These are phyloP conservation scores for Leishmania tropica DNA, from an alignment of 208 protist species.

Conservation along the genomic window DNA sequence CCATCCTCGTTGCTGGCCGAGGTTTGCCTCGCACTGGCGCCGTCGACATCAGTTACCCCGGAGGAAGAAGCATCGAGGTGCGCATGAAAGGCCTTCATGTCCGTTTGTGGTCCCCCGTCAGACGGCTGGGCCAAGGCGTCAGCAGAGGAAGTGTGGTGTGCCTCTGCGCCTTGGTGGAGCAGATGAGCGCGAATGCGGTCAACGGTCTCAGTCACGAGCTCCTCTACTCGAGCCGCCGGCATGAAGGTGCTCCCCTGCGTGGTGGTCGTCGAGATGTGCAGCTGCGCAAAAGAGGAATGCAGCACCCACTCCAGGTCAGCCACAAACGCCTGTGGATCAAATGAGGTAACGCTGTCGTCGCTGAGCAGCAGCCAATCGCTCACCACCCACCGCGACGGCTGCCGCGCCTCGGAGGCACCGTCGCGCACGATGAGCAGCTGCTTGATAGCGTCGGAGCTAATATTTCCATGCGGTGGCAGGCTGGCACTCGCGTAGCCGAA, in stretches of 20 bases:
- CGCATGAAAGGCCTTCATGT: background rate
- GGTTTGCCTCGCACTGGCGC: background rate
- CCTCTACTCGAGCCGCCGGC: conserved; percentile 43
- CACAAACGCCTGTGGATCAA: conserved; percentile 37
- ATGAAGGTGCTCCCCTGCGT: conserved; percentile 47
- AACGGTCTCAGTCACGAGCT: conserved; percentile 68
- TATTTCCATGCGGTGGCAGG: conserved; percentile 75
- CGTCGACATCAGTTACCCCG: background rate
- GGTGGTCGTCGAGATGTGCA: conserved; percentile 55
- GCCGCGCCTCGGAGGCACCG: conserved; percentile 56
- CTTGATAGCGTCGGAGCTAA: conserved; percentile 67
- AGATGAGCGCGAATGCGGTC: conserved; percentile 58
- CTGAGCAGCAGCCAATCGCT: conserved; percentile 74
- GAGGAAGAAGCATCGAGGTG: background rate
- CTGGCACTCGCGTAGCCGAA: conserved; percentile 49
- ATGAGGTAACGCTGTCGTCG: conserved; percentile 24
- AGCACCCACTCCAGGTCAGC: conserved; percentile 81
- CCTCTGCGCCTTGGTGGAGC: conserved; percentile 1
- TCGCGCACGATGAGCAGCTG: conserved; percentile 70
- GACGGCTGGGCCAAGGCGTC: background rate
- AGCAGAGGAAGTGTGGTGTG: background rate
- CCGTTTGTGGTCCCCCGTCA: too few species aligned
- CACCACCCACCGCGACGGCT: conserved; percentile 78
- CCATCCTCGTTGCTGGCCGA: background rate
- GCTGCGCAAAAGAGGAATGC: conserved; percentile 73